Conservation (phyloP, 371 early-diverging fungal genomes). For the Rhizopus microsporus region DNA sequence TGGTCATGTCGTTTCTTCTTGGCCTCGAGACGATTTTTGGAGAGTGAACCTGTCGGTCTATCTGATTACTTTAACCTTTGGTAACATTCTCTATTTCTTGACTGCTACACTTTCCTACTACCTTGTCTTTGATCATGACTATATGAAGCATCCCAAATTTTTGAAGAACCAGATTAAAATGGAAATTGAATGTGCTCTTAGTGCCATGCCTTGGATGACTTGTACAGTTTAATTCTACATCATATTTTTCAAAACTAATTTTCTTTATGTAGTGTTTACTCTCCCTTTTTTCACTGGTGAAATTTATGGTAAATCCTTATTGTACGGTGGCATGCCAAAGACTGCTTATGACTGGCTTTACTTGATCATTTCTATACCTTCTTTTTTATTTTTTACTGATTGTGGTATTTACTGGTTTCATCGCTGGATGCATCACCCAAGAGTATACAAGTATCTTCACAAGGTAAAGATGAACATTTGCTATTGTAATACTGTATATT, state of each 20-base stretch:
- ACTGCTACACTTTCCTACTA: conserved; percentile 78
- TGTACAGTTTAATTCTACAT: conserved; percentile 21
- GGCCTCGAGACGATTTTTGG: conserved; percentile 62
- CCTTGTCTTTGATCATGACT: conserved; percentile 84
- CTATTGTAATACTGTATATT: neutral
- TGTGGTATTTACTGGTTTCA: conserved; percentile 95
- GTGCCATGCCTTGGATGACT: conserved; percentile 80
- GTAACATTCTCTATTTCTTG: conserved; percentile 75
- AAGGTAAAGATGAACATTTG: conserved; percentile 30
- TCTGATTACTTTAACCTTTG: conserved; percentile 71
- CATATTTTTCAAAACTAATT: neutral
- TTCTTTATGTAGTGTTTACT: conserved; percentile 59
- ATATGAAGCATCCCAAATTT: conserved; percentile 90
- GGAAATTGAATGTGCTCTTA: conserved; percentile 81
- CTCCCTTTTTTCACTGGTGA: conserved; percentile 91
- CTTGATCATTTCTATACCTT: conserved; percentile 58
- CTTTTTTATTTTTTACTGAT: conserved; percentile 91
- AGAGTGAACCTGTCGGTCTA: conserved; percentile 76
- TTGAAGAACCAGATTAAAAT: conserved; percentile 84
- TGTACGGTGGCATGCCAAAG: conserved; percentile 61
- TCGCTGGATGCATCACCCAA: conserved; percentile 85
- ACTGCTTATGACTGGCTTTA: conserved; percentile 58
- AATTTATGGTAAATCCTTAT: conserved; percentile 81
- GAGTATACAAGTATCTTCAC: conserved; percentile 85
- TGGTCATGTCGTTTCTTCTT: conserved; percentile 27